Base-by-base conservation (phyloP, 2,329 filamentous ascomycete genomes). In the Arachnomyces sp. region DNA sequence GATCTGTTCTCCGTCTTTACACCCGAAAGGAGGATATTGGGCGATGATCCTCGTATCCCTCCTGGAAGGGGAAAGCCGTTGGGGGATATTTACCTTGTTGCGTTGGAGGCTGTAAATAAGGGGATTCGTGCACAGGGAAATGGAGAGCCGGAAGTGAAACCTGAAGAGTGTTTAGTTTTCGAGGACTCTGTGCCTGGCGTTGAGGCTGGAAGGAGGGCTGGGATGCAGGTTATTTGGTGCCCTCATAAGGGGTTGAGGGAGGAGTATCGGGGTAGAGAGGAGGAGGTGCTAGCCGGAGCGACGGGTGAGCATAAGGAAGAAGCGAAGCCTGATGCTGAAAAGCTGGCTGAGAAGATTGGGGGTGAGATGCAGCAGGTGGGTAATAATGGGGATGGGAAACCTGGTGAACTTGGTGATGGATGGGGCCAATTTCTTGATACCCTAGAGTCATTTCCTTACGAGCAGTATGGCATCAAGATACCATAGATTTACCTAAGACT, bases 151-250 rank as follows among this genome's bases (percentile, higher is more conserved):
- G 70, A 72, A 39, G 81, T 98, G 47, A 71, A 59, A 39, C 87
- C 88, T 0, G 83, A 84, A 50, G 90, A 96, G 63, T 96, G 92
- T 58, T 71, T 98, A 12, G 92, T 96, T 0, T 96, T 98, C 54
- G 92, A 98, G 65, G 92, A 98, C 62, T 86, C 82, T 34, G 89
- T 96, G 1, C 86, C 88, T 0, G 92, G 92, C 3, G 87, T 95
- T 2, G 92, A 98, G 65, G 79, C 87, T 2, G 92, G 88, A 3
- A 72, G 92, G 39, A 77, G 92, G 49, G 92, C 92, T 0, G 90
- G 90, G 0, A 96, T 96, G 90, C 79, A 90, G 49, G 88, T 93
- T 9, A 72, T 94, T 1, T 98, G 92, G 92, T 82, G 79, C 51
- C 92, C 92, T 16, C 88, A 96, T 64, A 77, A 79, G 1, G 84